A percentile compares a stretch with the other conserved stretches of the same genome.
Evolutionary conservation across 371 early-diverging fungal species (phyloP).

Genomic region (Funneliformis caledonium): DNA sequence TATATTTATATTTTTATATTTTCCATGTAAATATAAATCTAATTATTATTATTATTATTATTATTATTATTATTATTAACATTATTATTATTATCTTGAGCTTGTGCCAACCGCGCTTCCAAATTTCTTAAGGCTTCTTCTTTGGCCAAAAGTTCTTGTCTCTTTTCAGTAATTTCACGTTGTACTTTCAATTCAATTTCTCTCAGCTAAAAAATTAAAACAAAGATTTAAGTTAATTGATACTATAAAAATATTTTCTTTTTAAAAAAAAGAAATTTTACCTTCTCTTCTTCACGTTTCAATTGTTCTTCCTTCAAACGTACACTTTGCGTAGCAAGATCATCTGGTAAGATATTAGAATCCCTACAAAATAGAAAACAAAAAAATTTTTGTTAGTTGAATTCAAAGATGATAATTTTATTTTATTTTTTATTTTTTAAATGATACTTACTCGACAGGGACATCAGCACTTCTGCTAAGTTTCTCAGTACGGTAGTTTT

Average conservation of each 20-base stretch:
- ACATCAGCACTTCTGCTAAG: conserved; percentile 72
- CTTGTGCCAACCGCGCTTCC: conserved; percentile 52
- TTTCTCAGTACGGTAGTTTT: conserved; percentile 96
- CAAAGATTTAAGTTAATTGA: conserved; percentile 12
- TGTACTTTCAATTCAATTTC: conserved; percentile 65
- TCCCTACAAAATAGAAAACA: conserved; percentile 43
- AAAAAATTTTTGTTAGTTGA: neutral
- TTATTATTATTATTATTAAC: too few relatives aligned
- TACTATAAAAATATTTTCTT: neutral
- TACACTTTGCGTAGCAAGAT: conserved; percentile 57
- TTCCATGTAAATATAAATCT: too few relatives aligned
- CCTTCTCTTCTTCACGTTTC: conserved; percentile 68
- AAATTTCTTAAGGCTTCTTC: conserved; percentile 63
- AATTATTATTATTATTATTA: too few relatives aligned
- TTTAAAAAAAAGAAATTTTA: conserved; percentile 38
- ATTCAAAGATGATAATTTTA: neutral
- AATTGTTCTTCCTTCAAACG: conserved; percentile 65
- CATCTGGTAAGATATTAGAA: conserved; percentile 55
- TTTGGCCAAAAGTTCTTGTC: conserved; percentile 61
- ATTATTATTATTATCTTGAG: conserved; percentile 11
- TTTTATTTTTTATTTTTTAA: conserved; percentile 26
- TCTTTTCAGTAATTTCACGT: conserved; percentile 64
- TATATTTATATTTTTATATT: too few relatives aligned
- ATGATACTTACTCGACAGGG: conserved; percentile 60
- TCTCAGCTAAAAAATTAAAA: conserved; percentile 50